Conservation (phyloP, 768 basidiomycete genomes). For the Terana coerulea region DNA sequence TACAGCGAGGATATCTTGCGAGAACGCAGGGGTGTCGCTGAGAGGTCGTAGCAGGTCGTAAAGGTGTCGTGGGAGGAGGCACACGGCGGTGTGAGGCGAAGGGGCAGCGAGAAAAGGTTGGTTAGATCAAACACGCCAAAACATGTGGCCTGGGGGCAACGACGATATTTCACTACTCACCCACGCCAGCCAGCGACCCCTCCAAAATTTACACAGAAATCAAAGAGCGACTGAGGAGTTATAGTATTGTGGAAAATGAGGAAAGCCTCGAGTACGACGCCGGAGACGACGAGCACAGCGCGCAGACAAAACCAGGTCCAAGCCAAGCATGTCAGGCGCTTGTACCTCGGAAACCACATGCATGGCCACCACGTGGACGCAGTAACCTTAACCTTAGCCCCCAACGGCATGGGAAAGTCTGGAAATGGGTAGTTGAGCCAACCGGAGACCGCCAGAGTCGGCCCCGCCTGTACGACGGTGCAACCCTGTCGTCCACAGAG, state of each 20-base stretch:
- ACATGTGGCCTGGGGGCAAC: too few species aligned
- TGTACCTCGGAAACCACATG: background rate
- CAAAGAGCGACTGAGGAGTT: slow-evolving; percentile 2
- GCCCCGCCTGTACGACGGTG: background rate
- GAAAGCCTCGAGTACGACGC: slow-evolving; percentile 3
- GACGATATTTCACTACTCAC: background rate
- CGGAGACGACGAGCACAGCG: slow-evolving; percentile 3
- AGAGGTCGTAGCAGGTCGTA: slow-evolving; percentile 14
- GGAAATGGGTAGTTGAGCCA: background rate
- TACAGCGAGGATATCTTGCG: slow-evolving; percentile 1
- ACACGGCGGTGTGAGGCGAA: slow-evolving; percentile 6
- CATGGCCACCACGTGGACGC: background rate
- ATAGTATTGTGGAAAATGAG: background rate
- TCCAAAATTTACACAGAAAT: background rate
- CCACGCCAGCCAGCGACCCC: slow-evolving; percentile 3
- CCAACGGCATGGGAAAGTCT: too few species aligned
- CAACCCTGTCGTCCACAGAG: too few species aligned
- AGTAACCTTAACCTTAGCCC: too few species aligned
- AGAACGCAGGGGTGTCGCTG: slow-evolving; percentile 11
- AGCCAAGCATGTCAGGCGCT: background rate
- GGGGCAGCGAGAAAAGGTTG: slow-evolving; percentile 4
- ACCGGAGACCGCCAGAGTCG: background rate
- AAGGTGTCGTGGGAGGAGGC: background rate
- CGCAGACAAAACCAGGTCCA: background rate
- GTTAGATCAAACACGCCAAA: slow-evolving; percentile 7